Evolutionary conservation across 495 filamentous ascomycete genomes (phyloP).

Genomic region (Neurospora cerealis): DNA sequence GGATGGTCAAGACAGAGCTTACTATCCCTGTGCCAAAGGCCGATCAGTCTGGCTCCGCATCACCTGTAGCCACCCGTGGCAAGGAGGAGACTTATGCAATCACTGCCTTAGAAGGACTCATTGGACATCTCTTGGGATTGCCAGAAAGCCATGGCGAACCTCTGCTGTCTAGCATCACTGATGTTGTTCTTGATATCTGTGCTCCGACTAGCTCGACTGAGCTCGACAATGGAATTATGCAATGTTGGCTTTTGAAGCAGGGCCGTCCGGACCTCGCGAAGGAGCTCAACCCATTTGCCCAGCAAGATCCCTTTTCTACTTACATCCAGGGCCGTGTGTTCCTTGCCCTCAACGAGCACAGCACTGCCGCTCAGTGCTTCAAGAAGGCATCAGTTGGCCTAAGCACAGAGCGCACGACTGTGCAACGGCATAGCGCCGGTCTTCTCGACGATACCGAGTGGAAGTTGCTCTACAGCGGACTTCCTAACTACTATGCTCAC

Average conservation of each 20-base stretch:
- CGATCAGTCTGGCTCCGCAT: conserved; percentile 21
- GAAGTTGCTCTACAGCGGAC: conserved; percentile 62
- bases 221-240: conserved; percentile 42
- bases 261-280: conserved; percentile 62
- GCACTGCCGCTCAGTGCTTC: conserved; percentile 66
- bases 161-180: conserved; percentile 36
- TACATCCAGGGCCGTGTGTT: conserved; percentile 81
- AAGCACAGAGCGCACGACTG: conserved; percentile 32
- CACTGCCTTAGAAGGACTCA: conserved; percentile 40
- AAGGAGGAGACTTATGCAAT: conserved; percentile 30
- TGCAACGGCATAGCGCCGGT: conserved; percentile 38
- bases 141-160: conserved; percentile 24
- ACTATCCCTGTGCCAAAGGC: conserved; percentile 27
- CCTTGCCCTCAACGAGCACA: conserved; percentile 60
- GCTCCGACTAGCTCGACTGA: conserved; percentile 41
- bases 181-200: conserved; percentile 47
- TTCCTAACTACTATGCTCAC: conserved; percentile 79
- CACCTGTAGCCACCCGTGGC: conserved; percentile 17
- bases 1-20: conserved; percentile 59
- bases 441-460: conserved; percentile 64
- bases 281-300: conserved; percentile 63
- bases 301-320: conserved; percentile 57
- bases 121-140: conserved; percentile 41
- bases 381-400: conserved; percentile 73
- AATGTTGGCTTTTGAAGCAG: conserved; percentile 61